Conservation (phyloP, 2,329 filamentous ascomycete species). For the Fonsecaea erecta region DNA sequence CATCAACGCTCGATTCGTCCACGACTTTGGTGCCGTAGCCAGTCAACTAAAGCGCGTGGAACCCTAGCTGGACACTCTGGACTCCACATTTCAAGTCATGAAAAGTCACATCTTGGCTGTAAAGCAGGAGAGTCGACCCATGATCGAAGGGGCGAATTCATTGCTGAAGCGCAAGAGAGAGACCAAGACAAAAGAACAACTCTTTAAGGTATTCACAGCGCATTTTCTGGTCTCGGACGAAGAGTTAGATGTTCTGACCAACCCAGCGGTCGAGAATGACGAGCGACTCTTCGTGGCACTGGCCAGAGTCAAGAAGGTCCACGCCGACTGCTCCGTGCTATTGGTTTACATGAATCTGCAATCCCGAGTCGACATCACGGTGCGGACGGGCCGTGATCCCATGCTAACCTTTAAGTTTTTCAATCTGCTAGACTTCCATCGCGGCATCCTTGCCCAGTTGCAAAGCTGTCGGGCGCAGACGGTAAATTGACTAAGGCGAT, state of each 20-base stretch:
- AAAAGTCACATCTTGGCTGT: constrained; percentile 79
- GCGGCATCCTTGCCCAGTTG: constrained; percentile 74
- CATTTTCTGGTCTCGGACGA: constrained; percentile 86
- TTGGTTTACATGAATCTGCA: constrained; percentile 89
- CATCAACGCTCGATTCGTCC: too few relatives aligned
- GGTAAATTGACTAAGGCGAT: too few relatives aligned
- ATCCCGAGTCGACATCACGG: constrained; percentile 86
- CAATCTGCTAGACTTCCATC: constrained; percentile 89
- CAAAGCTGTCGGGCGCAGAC: too few relatives aligned
- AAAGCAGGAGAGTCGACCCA: constrained; percentile 72
- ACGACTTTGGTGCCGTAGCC: too few relatives aligned
- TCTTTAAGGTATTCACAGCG: constrained; percentile 75
- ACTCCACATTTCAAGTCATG: too few relatives aligned
- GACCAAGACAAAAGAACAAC: constrained; percentile 78
- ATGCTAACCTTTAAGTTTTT: constrained; percentile 87
- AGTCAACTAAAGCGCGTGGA: too few relatives aligned
- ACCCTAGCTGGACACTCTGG: too few relatives aligned
- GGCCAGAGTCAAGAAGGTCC: constrained; percentile 80
- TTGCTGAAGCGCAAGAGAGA: constrained; percentile 72
- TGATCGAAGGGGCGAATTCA: constrained; percentile 80
- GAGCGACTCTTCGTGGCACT: constrained; percentile 81
- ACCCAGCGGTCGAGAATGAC: constrained; percentile 79
- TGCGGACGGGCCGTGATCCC: constrained; percentile 89
- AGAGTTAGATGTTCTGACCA: constrained; percentile 75
- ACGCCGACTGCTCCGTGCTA: constrained; percentile 84